Evolutionary conservation across 257 asterid species (phyloP).

Genomic region (Orobanche coerulescens): DNA sequence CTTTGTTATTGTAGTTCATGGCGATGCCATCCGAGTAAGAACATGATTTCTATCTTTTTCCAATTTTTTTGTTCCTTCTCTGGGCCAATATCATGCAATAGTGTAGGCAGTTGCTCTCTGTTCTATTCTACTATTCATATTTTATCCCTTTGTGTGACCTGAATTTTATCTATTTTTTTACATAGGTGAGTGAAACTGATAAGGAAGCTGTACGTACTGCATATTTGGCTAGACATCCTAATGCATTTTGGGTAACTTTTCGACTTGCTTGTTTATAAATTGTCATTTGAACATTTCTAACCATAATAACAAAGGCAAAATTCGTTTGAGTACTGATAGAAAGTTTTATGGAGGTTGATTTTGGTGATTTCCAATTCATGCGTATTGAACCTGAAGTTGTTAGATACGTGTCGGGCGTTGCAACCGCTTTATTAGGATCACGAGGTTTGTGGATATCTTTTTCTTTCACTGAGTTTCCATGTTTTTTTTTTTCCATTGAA

Average conservation of each 20-base stretch:
- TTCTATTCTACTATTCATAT: no score
- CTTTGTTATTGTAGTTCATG: slow-evolving; percentile 67
- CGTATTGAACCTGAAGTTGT: slow-evolving; percentile 77
- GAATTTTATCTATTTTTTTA: slow-evolving; percentile 8
- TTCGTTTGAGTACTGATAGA: slow-evolving; percentile 19
- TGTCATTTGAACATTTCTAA: slow-evolving; percentile 1
- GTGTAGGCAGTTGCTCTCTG: not conserved
- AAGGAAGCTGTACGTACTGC: slow-evolving; percentile 57
- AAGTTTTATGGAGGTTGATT: slow-evolving; percentile 66
- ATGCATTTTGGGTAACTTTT: slow-evolving; percentile 81
- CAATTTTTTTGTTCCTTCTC: slow-evolving; percentile 3
- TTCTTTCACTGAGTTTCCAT: not conserved
- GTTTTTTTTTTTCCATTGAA: not conserved
- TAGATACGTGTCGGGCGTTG: slow-evolving; percentile 81
- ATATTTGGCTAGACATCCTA: slow-evolving; percentile 77
- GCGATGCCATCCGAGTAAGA: slow-evolving; percentile 81
- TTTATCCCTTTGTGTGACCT: slow-evolving; percentile 14
- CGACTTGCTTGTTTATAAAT: slow-evolving; percentile 11
- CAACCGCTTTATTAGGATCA: slow-evolving; percentile 80
- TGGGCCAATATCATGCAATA: not conserved
- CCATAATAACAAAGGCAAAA: not conserved
- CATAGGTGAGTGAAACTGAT: slow-evolving; percentile 50
- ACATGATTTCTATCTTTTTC: slow-evolving; percentile 5
- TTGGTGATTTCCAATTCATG: slow-evolving; percentile 91
- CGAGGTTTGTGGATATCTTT: slow-evolving; percentile 56